These are phyloP conservation scores for Serendipita indica DNA, from an alignment of 768 basidiomycete genomes.

Conservation along the genomic window DNA sequence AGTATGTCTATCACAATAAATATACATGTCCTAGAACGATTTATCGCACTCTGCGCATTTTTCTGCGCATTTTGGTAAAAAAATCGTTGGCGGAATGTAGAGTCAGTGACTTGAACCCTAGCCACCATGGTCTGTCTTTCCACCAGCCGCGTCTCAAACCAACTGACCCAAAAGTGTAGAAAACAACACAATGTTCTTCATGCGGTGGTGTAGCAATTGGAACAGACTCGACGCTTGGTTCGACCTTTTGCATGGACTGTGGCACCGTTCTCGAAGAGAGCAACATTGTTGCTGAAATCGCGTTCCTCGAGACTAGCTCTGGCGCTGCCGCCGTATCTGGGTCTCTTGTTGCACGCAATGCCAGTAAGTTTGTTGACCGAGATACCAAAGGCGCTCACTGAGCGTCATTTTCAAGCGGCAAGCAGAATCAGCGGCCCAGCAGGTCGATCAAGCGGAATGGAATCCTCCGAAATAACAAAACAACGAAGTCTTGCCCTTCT, in stretches of 20 bases:
- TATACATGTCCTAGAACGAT: too few relatives aligned
- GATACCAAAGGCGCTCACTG: neutral
- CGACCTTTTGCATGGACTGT: conserved; percentile 73
- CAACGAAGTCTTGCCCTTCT: conserved; percentile 54
- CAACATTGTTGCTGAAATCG: conserved; percentile 83
- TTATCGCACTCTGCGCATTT: too few relatives aligned
- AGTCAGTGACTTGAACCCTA: conserved; percentile 4
- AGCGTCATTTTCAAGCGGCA: conserved; percentile 39
- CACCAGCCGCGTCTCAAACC: neutral
- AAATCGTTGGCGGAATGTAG: too few relatives aligned
- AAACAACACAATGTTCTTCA: neutral
- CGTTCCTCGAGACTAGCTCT: conserved; percentile 83
- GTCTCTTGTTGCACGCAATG: conserved; percentile 76
- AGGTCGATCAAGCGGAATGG: conserved; percentile 61
- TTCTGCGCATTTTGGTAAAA: too few relatives aligned
- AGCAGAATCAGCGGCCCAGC: conserved; percentile 72
- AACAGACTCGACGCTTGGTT: conserved; percentile 71
- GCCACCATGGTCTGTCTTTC: neutral
- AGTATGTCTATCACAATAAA: too few relatives aligned
- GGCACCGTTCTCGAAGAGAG: conserved; percentile 89
- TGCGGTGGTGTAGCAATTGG: conserved; percentile 77
- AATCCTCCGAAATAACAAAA: conserved; percentile 77
- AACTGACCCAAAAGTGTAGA: neutral
- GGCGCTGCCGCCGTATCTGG: conserved; percentile 96
- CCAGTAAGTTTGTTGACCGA: conserved; percentile 50